Evolutionary conservation across 345 rosid species (phyloP).

Genomic region (Salix viminalis): DNA sequence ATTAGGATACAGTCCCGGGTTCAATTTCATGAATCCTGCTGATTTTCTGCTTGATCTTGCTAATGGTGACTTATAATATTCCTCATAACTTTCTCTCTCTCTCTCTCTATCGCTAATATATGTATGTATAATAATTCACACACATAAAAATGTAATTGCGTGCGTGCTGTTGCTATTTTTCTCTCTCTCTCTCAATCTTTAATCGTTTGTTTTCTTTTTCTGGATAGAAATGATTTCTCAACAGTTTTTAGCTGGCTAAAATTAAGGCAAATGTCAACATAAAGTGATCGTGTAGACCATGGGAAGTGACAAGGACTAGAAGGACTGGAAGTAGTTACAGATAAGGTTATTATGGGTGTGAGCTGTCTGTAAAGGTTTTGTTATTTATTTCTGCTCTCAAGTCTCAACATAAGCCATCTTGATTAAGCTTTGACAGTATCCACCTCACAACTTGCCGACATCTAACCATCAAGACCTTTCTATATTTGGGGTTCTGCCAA

Average conservation of each 20-base stretch:
- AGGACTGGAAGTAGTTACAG: not conserved
- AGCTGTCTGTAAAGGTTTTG: not conserved
- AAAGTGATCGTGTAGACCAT: slow-evolving; percentile 19
- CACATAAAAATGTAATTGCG: not conserved
- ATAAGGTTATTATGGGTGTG: not conserved
- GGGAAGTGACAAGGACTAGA: slow-evolving; percentile 17
- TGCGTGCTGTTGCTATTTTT: not conserved
- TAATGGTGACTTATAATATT: slow-evolving; percentile 47
- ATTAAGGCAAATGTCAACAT: not conserved
- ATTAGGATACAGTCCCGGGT: slow-evolving; percentile 58
- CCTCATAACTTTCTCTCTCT: not conserved
- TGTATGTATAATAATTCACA: not conserved
- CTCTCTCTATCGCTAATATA: not conserved
- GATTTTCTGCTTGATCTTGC: slow-evolving; percentile 94
- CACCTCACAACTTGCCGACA: slow-evolving; percentile 3
- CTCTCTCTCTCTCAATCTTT: not conserved
- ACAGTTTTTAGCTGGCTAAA: not conserved
- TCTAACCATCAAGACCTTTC: not conserved
- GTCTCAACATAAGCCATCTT: not conserved
- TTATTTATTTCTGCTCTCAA: not conserved
- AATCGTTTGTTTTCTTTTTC: not conserved
- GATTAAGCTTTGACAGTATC: not conserved
- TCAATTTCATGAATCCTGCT: slow-evolving; percentile 68
- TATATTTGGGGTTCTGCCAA: not conserved
- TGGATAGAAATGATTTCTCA: not conserved